Conservation (phyloP, 371 early-diverging fungal genomes). For the Mucor irregularis region DNA sequence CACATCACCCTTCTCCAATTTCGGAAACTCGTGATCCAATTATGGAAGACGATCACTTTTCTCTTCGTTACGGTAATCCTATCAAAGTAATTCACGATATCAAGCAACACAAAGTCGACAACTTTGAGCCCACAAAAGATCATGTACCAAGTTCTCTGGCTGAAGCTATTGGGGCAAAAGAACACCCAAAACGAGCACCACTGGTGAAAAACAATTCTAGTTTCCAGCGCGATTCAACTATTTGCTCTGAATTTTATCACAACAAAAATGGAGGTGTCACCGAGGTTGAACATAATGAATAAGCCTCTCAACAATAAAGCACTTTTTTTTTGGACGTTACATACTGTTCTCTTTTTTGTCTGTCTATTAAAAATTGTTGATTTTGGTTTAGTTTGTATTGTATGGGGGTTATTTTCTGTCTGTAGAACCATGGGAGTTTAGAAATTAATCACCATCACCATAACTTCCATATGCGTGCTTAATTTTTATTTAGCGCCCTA, state of each 20-base stretch:
- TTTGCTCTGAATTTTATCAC: conserved; percentile 35
- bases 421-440: too few relatives aligned
- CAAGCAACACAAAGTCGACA: conserved; percentile 18
- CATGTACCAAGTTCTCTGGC: conserved; percentile 19
- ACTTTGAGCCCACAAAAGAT: conserved; percentile 31
- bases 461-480: too few relatives aligned
- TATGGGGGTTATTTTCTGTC: too few relatives aligned
- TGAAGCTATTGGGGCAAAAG: conserved; percentile 3
- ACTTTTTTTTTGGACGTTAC: neutral
- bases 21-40: conserved; percentile 40
- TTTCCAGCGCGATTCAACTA: conserved; percentile 24
- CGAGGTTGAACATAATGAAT: conserved; percentile 29
- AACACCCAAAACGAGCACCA: neutral
- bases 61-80: conserved; percentile 38
- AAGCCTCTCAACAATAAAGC: neutral
- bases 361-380: too few relatives aligned
- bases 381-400: too few relatives aligned
- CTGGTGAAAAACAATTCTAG: conserved; percentile 8
- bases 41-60: conserved; percentile 40
- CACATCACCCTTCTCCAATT: too few relatives aligned
- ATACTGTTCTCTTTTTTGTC: neutral
- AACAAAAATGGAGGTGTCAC: conserved; percentile 23
- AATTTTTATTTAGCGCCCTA: too few relatives aligned
- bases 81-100: conserved; percentile 40
- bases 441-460: too few relatives aligned